Conservation (phyloP, 768 basidiomycete species). For the Suillus fuscotomentosus region DNA sequence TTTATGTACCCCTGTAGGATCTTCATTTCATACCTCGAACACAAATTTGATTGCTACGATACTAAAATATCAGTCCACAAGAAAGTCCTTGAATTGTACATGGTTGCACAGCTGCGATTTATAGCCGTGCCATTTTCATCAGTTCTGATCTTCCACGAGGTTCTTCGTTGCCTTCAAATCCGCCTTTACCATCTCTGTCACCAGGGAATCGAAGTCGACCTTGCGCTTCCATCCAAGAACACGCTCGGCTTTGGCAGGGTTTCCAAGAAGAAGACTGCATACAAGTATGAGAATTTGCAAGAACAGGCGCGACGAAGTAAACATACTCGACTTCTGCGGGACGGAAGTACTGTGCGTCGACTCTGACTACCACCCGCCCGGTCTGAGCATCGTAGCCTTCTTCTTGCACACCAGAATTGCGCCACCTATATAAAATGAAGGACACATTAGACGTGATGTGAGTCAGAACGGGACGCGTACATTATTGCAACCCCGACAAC, state of each 20-base stretch:
- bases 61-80: neutral
- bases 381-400: constrained; percentile 72
- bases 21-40: neutral
- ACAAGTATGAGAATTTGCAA: neutral
- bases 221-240: constrained; percentile 89
- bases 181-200: constrained; percentile 88
- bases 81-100: constrained; percentile 1
- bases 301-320: neutral
- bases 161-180: constrained; percentile 74
- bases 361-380: constrained; percentile 72
- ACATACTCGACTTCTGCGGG: constrained; percentile 93
- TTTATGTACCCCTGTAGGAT: neutral
- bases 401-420: constrained; percentile 72
- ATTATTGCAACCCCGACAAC: constrained; percentile 64
- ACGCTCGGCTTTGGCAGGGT: constrained; percentile 88
- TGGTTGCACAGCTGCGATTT: neutral
- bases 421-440: constrained; percentile 54
- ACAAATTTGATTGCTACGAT: neutral
- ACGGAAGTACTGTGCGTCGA: constrained; percentile 91
- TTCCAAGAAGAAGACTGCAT: constrained; percentile 75
- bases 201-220: constrained; percentile 79
- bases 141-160: constrained; percentile 86
- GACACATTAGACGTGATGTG: neutral
- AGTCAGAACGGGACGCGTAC: constrained; percentile 35
- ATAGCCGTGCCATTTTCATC: neutral